Evolutionary conservation across 345 rosid species (phyloP).

Genomic region (sweet orange (Citrus sinensis)): DVS_A1.0 CM039165.1:31366501-31367000

Average conservation of each 20-base stretch:
- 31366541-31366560: background rate
- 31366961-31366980: background rate
- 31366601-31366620: background rate
- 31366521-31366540: background rate
- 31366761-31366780: constrained; percentile 71
- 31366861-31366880: background rate
- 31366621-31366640: background rate
- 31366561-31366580: constrained; percentile 1
- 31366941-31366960: background rate
- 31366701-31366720: constrained; percentile 3
- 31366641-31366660: background rate
- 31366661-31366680: background rate
- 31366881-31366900: background rate
- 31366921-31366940: background rate
- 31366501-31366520: background rate
- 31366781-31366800: constrained; percentile 87
- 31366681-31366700: background rate
- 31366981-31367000: background rate
- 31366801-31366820: constrained; percentile 44
- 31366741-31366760: constrained; percentile 73
- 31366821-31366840: background rate
- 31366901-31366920: background rate
- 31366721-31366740: constrained; percentile 69
- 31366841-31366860: background rate
- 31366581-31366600: background rate